Conservation (phyloP, 192 early-diverging fungal genomes). For the Coemansia sp. region DNA sequence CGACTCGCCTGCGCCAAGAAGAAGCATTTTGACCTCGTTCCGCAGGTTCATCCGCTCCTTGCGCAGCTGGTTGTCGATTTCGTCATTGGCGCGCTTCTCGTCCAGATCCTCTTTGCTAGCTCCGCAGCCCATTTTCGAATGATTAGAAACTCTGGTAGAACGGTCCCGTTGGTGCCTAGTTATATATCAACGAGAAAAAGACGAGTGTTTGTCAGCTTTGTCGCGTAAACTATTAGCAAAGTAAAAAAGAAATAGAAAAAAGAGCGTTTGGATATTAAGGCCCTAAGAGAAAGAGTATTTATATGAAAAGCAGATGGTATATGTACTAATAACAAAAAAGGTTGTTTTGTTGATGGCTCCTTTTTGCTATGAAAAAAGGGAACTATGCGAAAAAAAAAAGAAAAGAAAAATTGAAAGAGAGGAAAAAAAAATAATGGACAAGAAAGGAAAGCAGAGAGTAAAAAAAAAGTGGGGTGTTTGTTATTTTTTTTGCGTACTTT, state of each 20-base stretch:
- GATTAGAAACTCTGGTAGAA: neutral
- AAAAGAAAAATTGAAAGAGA: neutral
- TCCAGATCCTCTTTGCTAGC: conserved; percentile 83
- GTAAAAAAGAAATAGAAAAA: neutral
- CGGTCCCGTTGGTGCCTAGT: neutral
- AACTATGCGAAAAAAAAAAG: conserved; percentile 5
- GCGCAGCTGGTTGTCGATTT: conserved; percentile 87
- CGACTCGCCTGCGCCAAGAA: conserved; percentile 93
- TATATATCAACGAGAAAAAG: neutral
- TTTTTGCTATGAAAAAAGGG: neutral
- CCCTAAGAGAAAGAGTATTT: too few species aligned
- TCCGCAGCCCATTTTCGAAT: conserved; percentile 82
- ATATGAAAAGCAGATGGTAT: neutral
- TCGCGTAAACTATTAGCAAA: neutral
- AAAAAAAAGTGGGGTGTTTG: conserved; percentile 10
- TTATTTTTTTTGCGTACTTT: neutral
- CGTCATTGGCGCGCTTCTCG: conserved; percentile 80
- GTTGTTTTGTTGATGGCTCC: neutral
- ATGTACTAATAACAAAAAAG: neutral
- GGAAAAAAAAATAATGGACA: neutral
- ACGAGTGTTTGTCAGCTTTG: neutral
- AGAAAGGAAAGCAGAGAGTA: conserved; percentile 3
- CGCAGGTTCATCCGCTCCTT: conserved; percentile 76
- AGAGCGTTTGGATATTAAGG: neutral
- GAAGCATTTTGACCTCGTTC: conserved; percentile 95